Base-by-base conservation (phyloP, 345 rosid species). In the Camelina laxa region DNA sequence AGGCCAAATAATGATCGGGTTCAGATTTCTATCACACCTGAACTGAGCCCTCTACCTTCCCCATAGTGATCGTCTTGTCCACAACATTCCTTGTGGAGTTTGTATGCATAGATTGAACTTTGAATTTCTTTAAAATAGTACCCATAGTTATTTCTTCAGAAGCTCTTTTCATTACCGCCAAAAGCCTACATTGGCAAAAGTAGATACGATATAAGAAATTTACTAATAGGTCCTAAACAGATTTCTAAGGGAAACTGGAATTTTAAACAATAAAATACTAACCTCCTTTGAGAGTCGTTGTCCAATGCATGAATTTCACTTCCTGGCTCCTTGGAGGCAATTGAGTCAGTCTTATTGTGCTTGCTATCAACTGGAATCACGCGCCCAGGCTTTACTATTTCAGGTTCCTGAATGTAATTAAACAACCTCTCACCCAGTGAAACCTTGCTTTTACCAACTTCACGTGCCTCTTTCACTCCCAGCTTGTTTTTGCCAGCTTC, bases 31-130 rank as follows among this genome's bases (percentile, higher is more conserved):
- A 39, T 16, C 74, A n/a, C 87, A 91, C 98, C 93, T 88, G 91
- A 75, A 89, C 84, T 47, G 93, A 84, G 75, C 85, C 90, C 80
- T 84, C 95, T 55, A 94, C 88, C 83, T 87, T 94, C 67, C 97
- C 98, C 75, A 83, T 60, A 12, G 93, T 86, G 69, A 91, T 87
- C 60, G 80, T 70, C 83, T 77, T 91, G 72, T 90, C 96, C 54
- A 87, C 75, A 47, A 51, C 70, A 80, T 61, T 48, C 85, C 68
- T 91, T 53, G 77, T 73, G 8, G 83, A 84, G 64, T 72, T 72
- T 72, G 81, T 17, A 61, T 84, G 85, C 20, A 88, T 88, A 64
- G 88, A 84, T 67, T 85, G 86, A 64, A 73, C 75, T 79, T 76
- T 81, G 59, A 75, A 85, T 83, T 83, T 87, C 65, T 65, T 67